phyloP scores from a whole-genome alignment of 257 asterid genomes.

The Petunia secreta region DNA sequence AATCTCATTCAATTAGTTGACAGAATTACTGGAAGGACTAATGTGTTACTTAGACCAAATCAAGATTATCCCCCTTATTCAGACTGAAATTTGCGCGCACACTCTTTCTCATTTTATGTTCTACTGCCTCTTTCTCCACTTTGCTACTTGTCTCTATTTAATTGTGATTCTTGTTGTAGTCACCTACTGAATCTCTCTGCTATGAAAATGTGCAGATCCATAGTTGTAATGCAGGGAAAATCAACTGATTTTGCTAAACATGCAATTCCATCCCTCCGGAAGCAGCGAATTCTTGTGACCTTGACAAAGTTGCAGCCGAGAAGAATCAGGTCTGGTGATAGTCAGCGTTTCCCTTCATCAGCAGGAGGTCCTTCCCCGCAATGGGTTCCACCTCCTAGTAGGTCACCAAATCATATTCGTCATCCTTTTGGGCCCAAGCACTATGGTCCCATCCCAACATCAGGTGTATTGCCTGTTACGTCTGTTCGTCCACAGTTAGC shows the following conservation, averaged over 20 bases:
- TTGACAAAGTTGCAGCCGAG: conserved; percentile 65
- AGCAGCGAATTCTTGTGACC: conserved; percentile 72
- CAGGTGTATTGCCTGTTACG: conserved; percentile 47
- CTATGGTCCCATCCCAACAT: conserved; percentile 48
- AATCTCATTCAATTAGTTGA: neutral
- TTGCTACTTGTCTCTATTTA: neutral
- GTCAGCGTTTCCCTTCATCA: conserved; percentile 41
- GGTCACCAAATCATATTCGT: conserved; percentile 57
- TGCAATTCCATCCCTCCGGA: conserved; percentile 62
- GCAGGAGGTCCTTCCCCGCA: conserved; percentile 45
- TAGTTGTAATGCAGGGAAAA: conserved; percentile 74
- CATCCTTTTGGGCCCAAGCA: conserved; percentile 51
- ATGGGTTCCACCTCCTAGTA: conserved; percentile 66
- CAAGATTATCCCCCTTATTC: neutral
- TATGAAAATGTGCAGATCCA: conserved; percentile 51
- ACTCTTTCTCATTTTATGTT: neutral
- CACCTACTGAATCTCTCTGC: conserved; percentile 8
- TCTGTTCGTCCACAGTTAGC: conserved; percentile 42
- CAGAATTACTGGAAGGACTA: neutral
- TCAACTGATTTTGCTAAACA: conserved; percentile 65
- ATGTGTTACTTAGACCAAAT: conserved; percentile 2
- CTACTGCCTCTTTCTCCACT: neutral
- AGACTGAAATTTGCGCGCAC: neutral
- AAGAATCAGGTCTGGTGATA: conserved; percentile 41
- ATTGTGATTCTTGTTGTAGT: neutral